Conservation (phyloP, 257 asterid genomes). For the Solanum medicagineum region DNA sequence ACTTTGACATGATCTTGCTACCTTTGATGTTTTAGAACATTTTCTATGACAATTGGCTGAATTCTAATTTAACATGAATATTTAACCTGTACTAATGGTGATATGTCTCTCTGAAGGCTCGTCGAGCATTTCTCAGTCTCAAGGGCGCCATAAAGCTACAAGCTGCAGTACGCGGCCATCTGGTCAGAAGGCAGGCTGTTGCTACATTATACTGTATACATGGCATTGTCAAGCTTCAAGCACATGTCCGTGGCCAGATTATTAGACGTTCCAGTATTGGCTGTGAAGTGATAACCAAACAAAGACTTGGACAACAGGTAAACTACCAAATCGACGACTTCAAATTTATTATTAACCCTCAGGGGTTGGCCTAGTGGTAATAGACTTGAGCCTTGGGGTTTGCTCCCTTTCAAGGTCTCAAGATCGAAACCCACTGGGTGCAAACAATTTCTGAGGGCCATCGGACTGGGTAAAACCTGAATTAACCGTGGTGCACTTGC, state of each 20-base stretch:
- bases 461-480: too few species aligned
- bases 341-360: not conserved
- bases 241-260: constrained; percentile 24
- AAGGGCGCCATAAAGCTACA: constrained; percentile 14
- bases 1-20: not conserved
- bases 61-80: not conserved
- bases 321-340: not conserved
- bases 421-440: too few species aligned
- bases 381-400: too few species aligned
- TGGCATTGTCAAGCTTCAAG: constrained; percentile 31
- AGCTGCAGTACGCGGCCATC: constrained; percentile 26
- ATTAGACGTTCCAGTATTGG: constrained; percentile 17
- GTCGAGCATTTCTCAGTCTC: constrained; percentile 15
- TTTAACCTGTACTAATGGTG: not conserved
- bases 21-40: not conserved
- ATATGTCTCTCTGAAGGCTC: constrained; percentile 17
- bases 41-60: not conserved
- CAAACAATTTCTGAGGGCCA: too few species aligned
- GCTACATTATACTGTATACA: constrained; percentile 19
- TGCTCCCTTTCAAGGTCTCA: too few species aligned
- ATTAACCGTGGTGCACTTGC: too few species aligned
- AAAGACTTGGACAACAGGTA: constrained; percentile 14
- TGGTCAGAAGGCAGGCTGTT: constrained; percentile 36
- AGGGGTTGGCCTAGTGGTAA: too few species aligned
- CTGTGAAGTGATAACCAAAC: constrained; percentile 2